These are phyloP conservation scores for Aureobasidium lini DNA, from an alignment of 2,329 filamentous ascomycete species.

Conservation along the genomic window DNA sequence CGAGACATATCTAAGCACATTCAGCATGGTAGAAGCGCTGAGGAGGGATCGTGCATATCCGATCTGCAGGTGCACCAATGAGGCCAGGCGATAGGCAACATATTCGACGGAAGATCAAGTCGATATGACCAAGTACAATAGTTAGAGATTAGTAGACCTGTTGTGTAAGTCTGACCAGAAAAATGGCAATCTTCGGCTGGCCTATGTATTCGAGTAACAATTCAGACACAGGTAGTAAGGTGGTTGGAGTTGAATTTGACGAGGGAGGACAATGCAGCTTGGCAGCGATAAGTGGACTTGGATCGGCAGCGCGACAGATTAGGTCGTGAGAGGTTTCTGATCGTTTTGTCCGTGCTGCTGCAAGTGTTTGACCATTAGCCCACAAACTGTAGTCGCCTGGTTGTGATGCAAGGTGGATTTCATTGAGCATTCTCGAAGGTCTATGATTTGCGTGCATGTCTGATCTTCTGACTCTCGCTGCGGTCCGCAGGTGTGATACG, in stretches of 20 bases:
- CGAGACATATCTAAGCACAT: background rate
- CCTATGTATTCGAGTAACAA: too few species aligned
- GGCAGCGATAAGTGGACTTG: background rate
- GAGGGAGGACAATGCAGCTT: background rate
- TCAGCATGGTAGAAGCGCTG: background rate
- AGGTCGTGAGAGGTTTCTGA: background rate
- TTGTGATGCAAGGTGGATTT: background rate
- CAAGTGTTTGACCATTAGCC: background rate
- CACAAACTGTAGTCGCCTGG: background rate
- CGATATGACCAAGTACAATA: background rate
- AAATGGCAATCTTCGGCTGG: too few species aligned
- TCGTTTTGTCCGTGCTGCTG: background rate
- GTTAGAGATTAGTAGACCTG: background rate
- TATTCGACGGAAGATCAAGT: background rate
- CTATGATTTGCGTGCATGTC: background rate
- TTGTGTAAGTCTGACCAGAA: background rate
- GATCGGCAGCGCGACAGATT: conserved; percentile 8
- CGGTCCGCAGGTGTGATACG: background rate
- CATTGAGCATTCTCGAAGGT: background rate
- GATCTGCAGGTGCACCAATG: background rate
- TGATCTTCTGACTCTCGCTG: background rate
- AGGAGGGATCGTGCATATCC: background rate
- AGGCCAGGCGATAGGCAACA: background rate
- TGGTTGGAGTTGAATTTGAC: too few species aligned
- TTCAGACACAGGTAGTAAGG: too few species aligned